These are phyloP conservation scores for Sanguinoderma infundibulare DNA, from an alignment of 1,284 basidiomycete species.

Conservation along the genomic window DNA sequence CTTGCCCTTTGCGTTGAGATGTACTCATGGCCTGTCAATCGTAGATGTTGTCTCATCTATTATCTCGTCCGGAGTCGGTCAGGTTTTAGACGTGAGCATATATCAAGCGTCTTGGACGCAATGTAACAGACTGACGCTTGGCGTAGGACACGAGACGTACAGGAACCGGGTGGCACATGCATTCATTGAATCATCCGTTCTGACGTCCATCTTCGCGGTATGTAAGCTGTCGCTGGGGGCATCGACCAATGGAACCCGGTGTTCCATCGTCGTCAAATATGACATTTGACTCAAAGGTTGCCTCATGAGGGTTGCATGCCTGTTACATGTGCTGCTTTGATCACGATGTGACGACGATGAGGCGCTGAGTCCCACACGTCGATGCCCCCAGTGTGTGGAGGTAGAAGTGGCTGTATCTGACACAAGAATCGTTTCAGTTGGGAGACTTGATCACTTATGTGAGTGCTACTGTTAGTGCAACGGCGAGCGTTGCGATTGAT, in stretches of 20 bases:
- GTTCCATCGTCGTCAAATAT: too few relatives aligned
- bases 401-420: neutral
- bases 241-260: too few relatives aligned
- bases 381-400: too few relatives aligned
- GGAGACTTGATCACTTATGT: conserved; percentile 20
- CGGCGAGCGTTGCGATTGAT: neutral
- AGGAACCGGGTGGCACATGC: conserved; percentile 32
- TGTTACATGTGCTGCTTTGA: too few relatives aligned
- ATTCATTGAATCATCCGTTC: conserved; percentile 35
- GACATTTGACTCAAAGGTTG: too few relatives aligned
- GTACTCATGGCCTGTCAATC: neutral
- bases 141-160: conserved; percentile 33
- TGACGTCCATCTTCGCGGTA: conserved; percentile 34
- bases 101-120: neutral
- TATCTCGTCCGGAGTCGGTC: conserved; percentile 5
- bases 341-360: too few relatives aligned
- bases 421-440: conserved; percentile 3
- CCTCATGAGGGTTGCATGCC: too few relatives aligned
- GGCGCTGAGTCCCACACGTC: too few relatives aligned
- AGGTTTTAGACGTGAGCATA: conserved; percentile 12
- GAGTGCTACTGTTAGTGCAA: neutral
- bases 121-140: neutral
- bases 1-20: neutral
- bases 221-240: too few relatives aligned
- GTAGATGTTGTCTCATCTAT: conserved; percentile 5